Evolutionary conservation across 2,329 filamentous ascomycete species (phyloP).

Genomic region (Talaromyces sp.): DNA sequence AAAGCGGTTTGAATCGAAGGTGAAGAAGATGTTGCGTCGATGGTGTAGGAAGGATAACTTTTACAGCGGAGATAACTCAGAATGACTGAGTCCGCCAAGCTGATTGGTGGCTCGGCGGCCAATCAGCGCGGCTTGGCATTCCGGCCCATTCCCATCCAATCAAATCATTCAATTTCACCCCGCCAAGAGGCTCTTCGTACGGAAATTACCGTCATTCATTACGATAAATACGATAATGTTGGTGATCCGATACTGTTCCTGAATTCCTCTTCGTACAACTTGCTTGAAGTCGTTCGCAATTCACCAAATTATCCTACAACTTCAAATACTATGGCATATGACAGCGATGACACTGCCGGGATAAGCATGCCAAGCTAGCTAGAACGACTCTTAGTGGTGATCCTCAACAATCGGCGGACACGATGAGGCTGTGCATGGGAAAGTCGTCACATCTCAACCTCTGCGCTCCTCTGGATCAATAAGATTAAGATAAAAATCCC

Average conservation of each 20-base stretch:
- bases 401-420: background rate
- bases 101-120: background rate
- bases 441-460: constrained; percentile 1
- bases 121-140: background rate
- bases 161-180: too few species aligned
- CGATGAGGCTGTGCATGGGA: constrained; percentile 4
- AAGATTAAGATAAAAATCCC: background rate
- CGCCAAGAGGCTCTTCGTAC: background rate
- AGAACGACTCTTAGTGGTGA: background rate
- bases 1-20: background rate
- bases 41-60: background rate
- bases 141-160: background rate
- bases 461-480: background rate
- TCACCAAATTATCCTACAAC: background rate
- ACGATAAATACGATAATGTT: background rate
- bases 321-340: background rate
- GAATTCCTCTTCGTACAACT: background rate
- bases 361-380: constrained; percentile 2
- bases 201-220: background rate
- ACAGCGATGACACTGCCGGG: background rate
- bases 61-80: background rate
- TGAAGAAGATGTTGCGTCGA: background rate
- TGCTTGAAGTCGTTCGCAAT: background rate
- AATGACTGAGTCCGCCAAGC: background rate
- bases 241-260: background rate